Base-by-base conservation (phyloP, 2,329 filamentous ascomycete species). In the Colletotrichum lupini region DNA sequence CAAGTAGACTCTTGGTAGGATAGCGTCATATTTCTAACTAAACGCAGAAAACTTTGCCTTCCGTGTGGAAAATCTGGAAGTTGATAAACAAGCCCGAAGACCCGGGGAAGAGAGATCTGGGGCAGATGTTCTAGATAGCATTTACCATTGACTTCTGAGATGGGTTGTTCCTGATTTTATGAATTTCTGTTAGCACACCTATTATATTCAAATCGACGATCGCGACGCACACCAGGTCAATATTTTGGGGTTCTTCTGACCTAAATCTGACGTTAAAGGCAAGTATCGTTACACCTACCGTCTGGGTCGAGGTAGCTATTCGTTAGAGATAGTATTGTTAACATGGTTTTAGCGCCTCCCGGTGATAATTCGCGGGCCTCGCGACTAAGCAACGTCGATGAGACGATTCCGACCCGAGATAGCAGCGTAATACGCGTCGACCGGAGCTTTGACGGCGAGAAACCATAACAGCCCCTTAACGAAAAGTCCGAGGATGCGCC, bases 21-120 rank as follows among this genome's bases (percentile, higher is more conserved):
- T 61, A 71, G 26, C 67, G 71, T 70, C 71, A 71, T 73, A 42
- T 22, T 46, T 61, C 71, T 60, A 66, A 49, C 66, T 71, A 61
- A 30, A 19, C 14, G 60, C 26, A n/a, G 22, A 28, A 65, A 7
- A 16, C 5, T 24, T 63, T 11, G 14, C 24, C 8, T 28, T n/a
- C 35, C 28, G 64, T 22, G 53, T 35, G 19, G 30, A 49, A n/a
- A 42, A n/a, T 7, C 3, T 28, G 32, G 32, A 6, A 19, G 35
- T 28, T 69, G 59, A 69, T 69, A 72, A 69, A 64, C 28, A 14
- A 53, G 3, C 26, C 26, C 5, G 8, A 32, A 0, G 3, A 5
- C 60, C 46, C 30, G 16, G 30, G 55, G 1, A 9, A 53, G 19
- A 9, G 22, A 5, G n/a, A 26, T 32, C 24, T 12, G 52, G 42